Conservation (phyloP, 192 early-diverging fungal genomes). For the Tieghemiomyces parasiticus region DNA sequence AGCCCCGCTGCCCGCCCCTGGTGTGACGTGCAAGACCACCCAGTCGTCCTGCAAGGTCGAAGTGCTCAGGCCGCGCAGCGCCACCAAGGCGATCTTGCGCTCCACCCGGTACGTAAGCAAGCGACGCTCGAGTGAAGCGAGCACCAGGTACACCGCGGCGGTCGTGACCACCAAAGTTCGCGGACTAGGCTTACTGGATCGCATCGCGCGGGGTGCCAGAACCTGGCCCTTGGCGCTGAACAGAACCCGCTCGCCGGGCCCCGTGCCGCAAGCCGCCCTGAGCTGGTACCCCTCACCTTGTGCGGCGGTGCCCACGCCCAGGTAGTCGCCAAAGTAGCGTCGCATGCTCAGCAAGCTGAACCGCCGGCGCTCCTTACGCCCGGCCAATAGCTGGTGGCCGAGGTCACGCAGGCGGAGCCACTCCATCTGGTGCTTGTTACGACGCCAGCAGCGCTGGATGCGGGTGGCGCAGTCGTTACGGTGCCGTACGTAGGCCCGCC, state of each 20-base stretch:
- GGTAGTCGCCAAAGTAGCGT: conserved; percentile 84
- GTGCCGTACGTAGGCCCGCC: conserved; percentile 58
- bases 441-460: conserved; percentile 64
- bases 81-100: conserved; percentile 33
- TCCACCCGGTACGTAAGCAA: conserved; percentile 35
- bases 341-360: conserved; percentile 70
- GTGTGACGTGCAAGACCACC: conserved; percentile 42
- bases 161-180: conserved; percentile 55
- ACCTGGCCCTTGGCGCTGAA: conserved; percentile 44
- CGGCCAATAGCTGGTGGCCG: conserved; percentile 77
- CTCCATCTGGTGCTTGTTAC: conserved; percentile 70
- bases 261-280: conserved; percentile 20
- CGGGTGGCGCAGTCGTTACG: conserved; percentile 43
- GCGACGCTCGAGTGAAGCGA: conserved; percentile 33
- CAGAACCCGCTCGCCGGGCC: conserved; percentile 30
- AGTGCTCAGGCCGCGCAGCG: conserved; percentile 40
- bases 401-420: conserved; percentile 87
- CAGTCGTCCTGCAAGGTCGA: conserved; percentile 61
- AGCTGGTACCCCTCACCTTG: conserved; percentile 19
- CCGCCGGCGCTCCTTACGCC: conserved; percentile 83
- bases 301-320: conserved; percentile 31
- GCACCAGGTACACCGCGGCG: conserved; percentile 38
- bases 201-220: conserved; percentile 53
- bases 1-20: conserved; percentile 11
- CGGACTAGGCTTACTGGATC: conserved; percentile 54